Evolutionary conservation across 768 basidiomycete species (phyloP), one percentile per base, ranked within the genome.

Genomic region (Boletus edulis): DNA sequence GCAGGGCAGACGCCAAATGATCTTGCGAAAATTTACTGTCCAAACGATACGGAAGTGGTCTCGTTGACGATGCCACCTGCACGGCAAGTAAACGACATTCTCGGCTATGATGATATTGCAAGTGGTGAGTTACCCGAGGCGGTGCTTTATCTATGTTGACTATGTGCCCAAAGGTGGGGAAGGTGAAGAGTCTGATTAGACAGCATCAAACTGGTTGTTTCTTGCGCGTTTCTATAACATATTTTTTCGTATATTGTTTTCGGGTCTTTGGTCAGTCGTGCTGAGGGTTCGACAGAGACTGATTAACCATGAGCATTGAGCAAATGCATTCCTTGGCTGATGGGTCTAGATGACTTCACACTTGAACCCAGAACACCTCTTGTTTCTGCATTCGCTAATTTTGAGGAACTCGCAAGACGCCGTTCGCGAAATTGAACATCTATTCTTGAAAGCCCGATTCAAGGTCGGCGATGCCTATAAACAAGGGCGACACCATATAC

Each of bases 1-100:
- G 65, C 66, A 0, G 37, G 64, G 22, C 67, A 70, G 35, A 67
- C 67, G 27, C 67, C 67, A 18, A 65, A 64, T 14, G 60, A 39
- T 12, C 58, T 68, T 12, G 53, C 62, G 5, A 44, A 46, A 9
- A 68, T 68, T 10, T 62, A 60, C 40, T 68, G 44, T 29, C 57
- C 58, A 29, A 15, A 45, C 1, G 67, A 68, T 51, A 53, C 20
- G 2, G 46, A 51, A 13, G 58, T 68, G 43, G 46, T 27, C 14
- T 57, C 58, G 13, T 52, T 65, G 54, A 62, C 66, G 39, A 58
- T 44, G 8, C 61, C 65, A 20, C 61, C 68, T 38, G 45, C 27
- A 14, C 61, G 66, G 42, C n/a, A 38, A 29, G 2, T 67, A 15
- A 1, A 3, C 11, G 47, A 32, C 3, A 39, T 69, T 10, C 17